phyloP scores from a whole-genome alignment of 2,329 filamentous ascomycete genomes.

The Aspergillus pseudoglaucus region DNA sequence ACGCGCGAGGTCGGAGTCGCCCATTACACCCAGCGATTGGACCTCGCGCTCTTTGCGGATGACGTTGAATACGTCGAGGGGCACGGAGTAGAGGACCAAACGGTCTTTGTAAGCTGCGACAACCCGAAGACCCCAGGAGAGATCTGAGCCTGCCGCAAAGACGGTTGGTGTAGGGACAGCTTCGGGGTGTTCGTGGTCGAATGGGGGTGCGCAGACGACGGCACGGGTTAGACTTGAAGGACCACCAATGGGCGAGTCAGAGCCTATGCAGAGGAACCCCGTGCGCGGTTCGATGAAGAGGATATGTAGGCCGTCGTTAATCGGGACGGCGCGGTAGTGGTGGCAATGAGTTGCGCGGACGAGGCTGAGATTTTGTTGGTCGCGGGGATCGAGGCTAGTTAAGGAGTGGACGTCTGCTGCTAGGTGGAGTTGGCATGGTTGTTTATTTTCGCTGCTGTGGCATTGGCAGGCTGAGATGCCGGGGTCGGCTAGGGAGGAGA shows the following conservation, averaged over 20 bases:
- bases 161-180: conserved; percentile 37
- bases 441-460: conserved; percentile 12
- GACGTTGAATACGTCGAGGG: conserved; percentile 48
- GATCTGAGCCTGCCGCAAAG: conserved; percentile 53
- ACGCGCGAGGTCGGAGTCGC: conserved; percentile 25
- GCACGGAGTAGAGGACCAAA: conserved; percentile 57
- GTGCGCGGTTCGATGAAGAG: conserved; percentile 58
- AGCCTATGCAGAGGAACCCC: conserved; percentile 54
- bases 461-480: conserved; percentile 25
- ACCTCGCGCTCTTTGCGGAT: conserved; percentile 28
- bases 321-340: conserved; percentile 57
- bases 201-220: conserved; percentile 47
- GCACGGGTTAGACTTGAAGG: conserved; percentile 54
- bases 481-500: conserved; percentile 52
- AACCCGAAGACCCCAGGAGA: conserved; percentile 52
- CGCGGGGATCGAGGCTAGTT: conserved; percentile 17
- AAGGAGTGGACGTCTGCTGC: conserved; percentile 21
- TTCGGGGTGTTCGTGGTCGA: conserved; percentile 8
- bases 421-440: conserved; percentile 24
- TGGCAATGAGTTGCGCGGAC: conserved; percentile 46
- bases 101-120: conserved; percentile 49
- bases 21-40: conserved; percentile 27
- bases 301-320: conserved; percentile 60
- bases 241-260: conserved; percentile 53
- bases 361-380: conserved; percentile 21